Base-by-base conservation (phyloP, 768 basidiomycete species). In the Macrolepiota dolichaula region DNA sequence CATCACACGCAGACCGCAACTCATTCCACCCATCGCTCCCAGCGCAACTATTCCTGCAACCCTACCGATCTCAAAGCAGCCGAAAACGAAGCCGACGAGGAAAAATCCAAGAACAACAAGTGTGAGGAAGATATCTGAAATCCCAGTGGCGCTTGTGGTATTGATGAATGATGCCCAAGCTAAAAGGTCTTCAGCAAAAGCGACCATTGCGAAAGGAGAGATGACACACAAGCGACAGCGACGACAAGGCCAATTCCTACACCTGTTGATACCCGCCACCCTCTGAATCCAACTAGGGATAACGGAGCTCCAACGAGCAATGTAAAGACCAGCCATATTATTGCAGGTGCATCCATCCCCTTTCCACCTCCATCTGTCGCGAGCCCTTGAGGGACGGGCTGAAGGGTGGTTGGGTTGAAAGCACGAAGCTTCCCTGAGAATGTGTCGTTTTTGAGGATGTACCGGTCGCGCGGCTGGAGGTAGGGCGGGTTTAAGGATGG, bases 141-240 rank as follows among this genome's bases (percentile, higher is more conserved):
- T 64, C 22, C 84, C 82, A 6, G 73, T 66, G 2, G 79, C 71
- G 61, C 76, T 73, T 2, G 84, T 70, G 1, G 84, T 79, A 69
- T 86, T 89, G 59, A 84, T 74, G 51, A 89, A 74, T 11, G 86
- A 83, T 6, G 84, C 78, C 87, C 87, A 89, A 4, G 83, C 86
- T 86, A 62, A 9, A 47, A 50, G 3, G 25, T 53, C 22, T 38
- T 57, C n/a, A 64, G 13, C 36, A 53, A 4, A 63, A 9, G 42
- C 32, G 15, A 54, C 19, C 17, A 13, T 11, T 5, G 59, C 22
- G 37, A 32, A 57, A 61, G 54, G 36, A 56, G 37, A 55, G 36
- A 24, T 24, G 44, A 64, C 80, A 62, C 67, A 85, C 81, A 71
- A 55, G 76, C 77, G 5, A 86, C 76, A 4, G 77, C 72, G 4